A percentile compares a stretch with the other conserved stretches of the same genome.
These are phyloP conservation scores for Aspergillus heteromorphus DNA, from an alignment of 495 filamentous ascomycete species.

Conservation along the genomic window DNA sequence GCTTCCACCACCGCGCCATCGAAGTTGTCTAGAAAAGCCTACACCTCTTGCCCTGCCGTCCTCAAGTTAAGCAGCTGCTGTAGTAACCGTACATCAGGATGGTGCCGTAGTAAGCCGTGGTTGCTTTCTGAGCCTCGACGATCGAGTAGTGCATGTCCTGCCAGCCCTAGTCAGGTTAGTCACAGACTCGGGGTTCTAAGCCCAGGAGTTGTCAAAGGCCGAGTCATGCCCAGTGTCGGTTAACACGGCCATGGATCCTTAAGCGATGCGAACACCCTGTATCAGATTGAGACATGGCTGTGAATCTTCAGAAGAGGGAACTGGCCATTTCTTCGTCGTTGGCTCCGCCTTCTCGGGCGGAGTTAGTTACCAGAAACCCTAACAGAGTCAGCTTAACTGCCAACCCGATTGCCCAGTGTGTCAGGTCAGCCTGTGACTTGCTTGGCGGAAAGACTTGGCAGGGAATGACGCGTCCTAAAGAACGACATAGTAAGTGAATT, in stretches of 20 bases:
- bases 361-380: too few relatives aligned
- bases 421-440: too few relatives aligned
- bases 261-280: too few relatives aligned
- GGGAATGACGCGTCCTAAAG: too few relatives aligned
- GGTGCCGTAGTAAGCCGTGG: constrained; percentile 6
- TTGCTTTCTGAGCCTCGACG: constrained; percentile 7
- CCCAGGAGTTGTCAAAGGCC: not conserved
- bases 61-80: constrained; percentile 44
- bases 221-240: not conserved
- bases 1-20: constrained; percentile 56
- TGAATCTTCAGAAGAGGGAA: too few relatives aligned
- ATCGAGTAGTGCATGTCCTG: constrained; percentile 6
- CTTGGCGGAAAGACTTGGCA: too few relatives aligned
- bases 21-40: constrained; percentile 39
- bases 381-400: too few relatives aligned
- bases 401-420: too few relatives aligned
- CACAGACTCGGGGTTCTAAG: not conserved
- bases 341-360: too few relatives aligned
- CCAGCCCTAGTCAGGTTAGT: constrained; percentile 1
- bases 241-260: not conserved
- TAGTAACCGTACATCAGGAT: constrained; percentile 30
- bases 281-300: too few relatives aligned
- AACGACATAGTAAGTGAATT: too few relatives aligned
- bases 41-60: constrained; percentile 33
- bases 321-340: too few relatives aligned